These are phyloP conservation scores for Ceratobasidium sp. DNA, from an alignment of 1,284 basidiomycete species.

Conservation along the genomic window DNA sequence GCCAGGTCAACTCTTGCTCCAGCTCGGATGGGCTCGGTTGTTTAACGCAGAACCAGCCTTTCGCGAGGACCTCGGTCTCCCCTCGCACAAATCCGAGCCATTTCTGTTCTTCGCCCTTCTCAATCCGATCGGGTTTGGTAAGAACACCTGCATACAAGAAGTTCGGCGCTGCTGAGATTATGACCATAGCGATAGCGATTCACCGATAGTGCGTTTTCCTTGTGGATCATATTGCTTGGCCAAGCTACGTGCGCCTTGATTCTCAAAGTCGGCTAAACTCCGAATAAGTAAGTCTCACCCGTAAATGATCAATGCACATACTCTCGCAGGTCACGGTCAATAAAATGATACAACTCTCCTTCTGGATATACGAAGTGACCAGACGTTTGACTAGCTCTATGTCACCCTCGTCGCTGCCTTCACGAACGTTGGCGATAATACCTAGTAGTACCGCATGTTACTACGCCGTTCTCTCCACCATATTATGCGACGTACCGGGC, in stretches of 20 bases:
- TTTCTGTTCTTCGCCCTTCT: conserved; percentile 44
- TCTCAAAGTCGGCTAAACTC: conserved; percentile 45
- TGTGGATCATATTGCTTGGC: conserved; percentile 48
- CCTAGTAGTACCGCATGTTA: conserved; percentile 39
- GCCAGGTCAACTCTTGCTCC: conserved; percentile 44
- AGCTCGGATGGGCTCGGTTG: conserved; percentile 47
- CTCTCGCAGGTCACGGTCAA: conserved; percentile 48
- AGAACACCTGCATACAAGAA: conserved; percentile 47
- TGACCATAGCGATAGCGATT: background rate
- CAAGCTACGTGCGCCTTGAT: conserved; percentile 44
- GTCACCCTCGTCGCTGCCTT: conserved; percentile 42
- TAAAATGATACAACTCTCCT: conserved; percentile 49
- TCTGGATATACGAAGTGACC: conserved; percentile 47
- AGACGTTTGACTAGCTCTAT: conserved; percentile 47
- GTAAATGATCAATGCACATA: background rate
- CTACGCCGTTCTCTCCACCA: too few species aligned
- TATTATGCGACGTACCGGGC: conserved; percentile 44
- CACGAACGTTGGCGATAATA: conserved; percentile 48
- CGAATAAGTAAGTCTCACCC: background rate
- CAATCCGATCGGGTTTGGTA: conserved; percentile 50
- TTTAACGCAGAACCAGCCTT: conserved; percentile 47
- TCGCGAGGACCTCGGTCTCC: conserved; percentile 37
- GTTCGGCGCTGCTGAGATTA: background rate
- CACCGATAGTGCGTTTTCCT: conserved; percentile 50
- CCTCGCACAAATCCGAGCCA: conserved; percentile 48